Evolutionary conservation across 1,139 yeast species (phyloP).

Genomic region (Nakaseomyces uthaithaninus): DNA sequence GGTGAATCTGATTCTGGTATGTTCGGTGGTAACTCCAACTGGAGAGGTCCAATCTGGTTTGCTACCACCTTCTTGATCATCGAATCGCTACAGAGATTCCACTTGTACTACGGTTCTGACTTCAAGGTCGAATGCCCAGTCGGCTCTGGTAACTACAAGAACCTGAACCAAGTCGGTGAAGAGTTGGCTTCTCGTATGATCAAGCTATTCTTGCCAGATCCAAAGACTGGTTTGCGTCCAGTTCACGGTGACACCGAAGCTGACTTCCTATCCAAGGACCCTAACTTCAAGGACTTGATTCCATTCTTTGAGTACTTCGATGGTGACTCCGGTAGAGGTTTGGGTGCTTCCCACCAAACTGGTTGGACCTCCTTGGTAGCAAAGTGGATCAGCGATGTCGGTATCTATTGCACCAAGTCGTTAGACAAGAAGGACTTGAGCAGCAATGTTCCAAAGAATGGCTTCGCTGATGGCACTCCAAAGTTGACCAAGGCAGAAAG

Average conservation of each 20-base stretch:
- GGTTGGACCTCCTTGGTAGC: constrained; percentile 98
- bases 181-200: constrained; percentile 81
- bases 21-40: constrained; percentile 93
- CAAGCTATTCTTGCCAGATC: constrained; percentile 64
- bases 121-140: constrained; percentile 82
- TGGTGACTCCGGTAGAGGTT: constrained; percentile 88
- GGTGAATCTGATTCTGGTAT: constrained; percentile 89
- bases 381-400: constrained; percentile 84
- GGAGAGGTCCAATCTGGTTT: constrained; percentile 98
- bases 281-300: constrained; percentile 63
- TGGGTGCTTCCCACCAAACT: constrained; percentile 89
- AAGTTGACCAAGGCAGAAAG: constrained; percentile 36
- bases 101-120: constrained; percentile 78
- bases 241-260: constrained; percentile 56
- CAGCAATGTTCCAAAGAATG: constrained; percentile 8
- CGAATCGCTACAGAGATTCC: constrained; percentile 80
- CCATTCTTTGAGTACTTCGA: constrained; percentile 85
- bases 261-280: constrained; percentile 55
- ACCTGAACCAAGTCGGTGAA: constrained; percentile 85
- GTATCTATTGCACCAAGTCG: constrained; percentile 5
- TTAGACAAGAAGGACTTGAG: constrained; percentile 1
- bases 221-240: constrained; percentile 53
- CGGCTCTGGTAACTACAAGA: constrained; percentile 69
- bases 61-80: constrained; percentile 81
- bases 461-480: constrained; percentile 13